Evolutionary conservation across 257 asterid genomes (phyloP), one percentile per base, ranked within the genome.

Genomic region (Solanum chaucha): DNA sequence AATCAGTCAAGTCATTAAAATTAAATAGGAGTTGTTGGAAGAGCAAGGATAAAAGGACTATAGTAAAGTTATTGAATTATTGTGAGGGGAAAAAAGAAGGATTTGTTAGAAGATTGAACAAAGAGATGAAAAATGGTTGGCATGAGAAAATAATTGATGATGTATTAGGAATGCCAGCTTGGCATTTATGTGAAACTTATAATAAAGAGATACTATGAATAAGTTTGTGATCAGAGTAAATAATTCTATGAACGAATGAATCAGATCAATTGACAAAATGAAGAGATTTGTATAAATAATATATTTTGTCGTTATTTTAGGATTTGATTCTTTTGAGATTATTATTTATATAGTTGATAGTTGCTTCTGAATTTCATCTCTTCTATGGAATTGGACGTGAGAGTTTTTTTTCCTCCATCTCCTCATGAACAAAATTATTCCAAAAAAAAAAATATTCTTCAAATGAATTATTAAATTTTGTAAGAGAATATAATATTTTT

Each of bases 101-200:
- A 55, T 96, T 92, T 87, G 35, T 95, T 72, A n/a, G 93, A 22
- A 91, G 93, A 80, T 88, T 94, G 94, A 96, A 96, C 80, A 93
- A 83, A 32, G 93, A 84, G 10, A 87, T 95, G 95, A 92, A 82
- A 90, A 88, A 90, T 71, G 91, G 89, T 12, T 94, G 96, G 97
- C 87, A 86, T 58, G 96, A 96, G 61, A 89, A 82, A 41, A 91
- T 22, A 72, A 73, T 93, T 64, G 92, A 88, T 30, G 87, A 87
- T 24, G 92, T 89, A 35, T 71, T 94, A 30, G 98, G 95, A 40
- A 70, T 80, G 89, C 87, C 93, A 36, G 90, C 85, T 58, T 86
- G 83, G 72, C 64, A 87, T 85, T 77, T 91, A 9, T 92, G 96
- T 87, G 81, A 87, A 75, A 35, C 11, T 46, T 30, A 88, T 12